Base-by-base conservation (phyloP, 2,329 filamentous ascomycete genomes). In the Calonectria hongkongensis region DNA sequence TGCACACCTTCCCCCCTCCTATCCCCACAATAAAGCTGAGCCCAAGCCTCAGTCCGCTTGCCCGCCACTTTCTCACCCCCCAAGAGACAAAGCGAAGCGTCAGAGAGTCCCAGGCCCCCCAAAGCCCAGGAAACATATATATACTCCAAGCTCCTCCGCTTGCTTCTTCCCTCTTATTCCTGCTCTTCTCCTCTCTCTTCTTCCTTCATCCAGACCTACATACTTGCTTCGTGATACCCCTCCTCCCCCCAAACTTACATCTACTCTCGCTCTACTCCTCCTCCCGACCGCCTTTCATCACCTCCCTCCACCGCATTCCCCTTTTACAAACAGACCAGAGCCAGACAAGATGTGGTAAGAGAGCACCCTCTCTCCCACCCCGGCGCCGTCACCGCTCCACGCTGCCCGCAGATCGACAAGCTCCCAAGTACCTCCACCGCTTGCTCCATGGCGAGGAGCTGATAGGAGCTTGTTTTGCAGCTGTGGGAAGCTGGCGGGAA, bases 141-240 rank as follows among this genome's bases (percentile, higher is more conserved):
- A 79, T 79, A 79, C 75, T 76, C 64, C 77, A 56, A 71, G 60
- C 70, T 76, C 65, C 48, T 78, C 78, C 75, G 73, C 71, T 69
- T 68, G 66, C 74, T 41, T 71, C 74, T 73, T 30, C 48, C 68
- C 66, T 70, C 71, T 72, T 72, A 72, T 69, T 75, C 74, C 72
- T 75, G 74, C 64, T 74, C 73, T 73, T 72, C 76, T 77, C 77
- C 73, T 72, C 76, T 75, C 76, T 76, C 68, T 73, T 75, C 60
- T 69, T 66, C 60, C 68, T 66, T 72, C 74, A 73, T 68, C 71
- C 74, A 79, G 73, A 71, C 75, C 73, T 73, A 79, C 71, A 64
- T 75, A 74, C 70, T 78, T 79, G 77, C 76, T 78, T 80, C 76
- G 77, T 80, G 79, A 80, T 80, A 80, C 79, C 79, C 78, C 77